These are phyloP conservation scores for Trichoderma guizhouense DNA, from an alignment of 2,329 filamentous ascomycete species.

Conservation along the genomic window DNA sequence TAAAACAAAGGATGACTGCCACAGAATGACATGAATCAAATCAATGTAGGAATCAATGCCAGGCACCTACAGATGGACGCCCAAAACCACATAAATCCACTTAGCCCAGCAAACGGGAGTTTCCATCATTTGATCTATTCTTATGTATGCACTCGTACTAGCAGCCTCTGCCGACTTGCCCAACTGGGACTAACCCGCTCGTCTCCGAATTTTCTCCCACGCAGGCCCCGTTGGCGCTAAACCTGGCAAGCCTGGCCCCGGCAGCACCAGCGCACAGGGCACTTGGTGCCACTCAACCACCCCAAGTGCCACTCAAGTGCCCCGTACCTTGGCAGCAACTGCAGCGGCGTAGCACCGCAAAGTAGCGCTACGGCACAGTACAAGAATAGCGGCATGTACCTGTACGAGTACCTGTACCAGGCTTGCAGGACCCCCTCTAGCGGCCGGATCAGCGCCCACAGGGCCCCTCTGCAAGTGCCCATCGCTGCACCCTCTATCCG, in stretches of 20 bases:
- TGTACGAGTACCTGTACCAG: conserved; percentile 3
- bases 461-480: conserved; percentile 9
- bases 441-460: conserved; percentile 15
- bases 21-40: neutral
- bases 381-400: neutral
- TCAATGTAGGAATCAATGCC: neutral
- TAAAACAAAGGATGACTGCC: neutral
- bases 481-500: conserved; percentile 8
- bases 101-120: neutral
- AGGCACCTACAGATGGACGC: neutral
- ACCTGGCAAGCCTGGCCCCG: conserved; percentile 6
- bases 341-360: neutral
- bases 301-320: neutral
- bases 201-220: conserved; percentile 12
- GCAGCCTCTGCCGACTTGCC: conserved; percentile 12
- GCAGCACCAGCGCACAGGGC: conserved; percentile 11
- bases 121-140: neutral
- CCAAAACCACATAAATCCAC: neutral
- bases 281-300: neutral
- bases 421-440: neutral
- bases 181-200: conserved; percentile 3
- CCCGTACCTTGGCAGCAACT: neutral
- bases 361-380: neutral
- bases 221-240: conserved; percentile 3
- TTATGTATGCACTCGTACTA: neutral